Base-by-base conservation (phyloP, 345 rosid genomes). In the Diplotaxis tenuifolia region DNA sequence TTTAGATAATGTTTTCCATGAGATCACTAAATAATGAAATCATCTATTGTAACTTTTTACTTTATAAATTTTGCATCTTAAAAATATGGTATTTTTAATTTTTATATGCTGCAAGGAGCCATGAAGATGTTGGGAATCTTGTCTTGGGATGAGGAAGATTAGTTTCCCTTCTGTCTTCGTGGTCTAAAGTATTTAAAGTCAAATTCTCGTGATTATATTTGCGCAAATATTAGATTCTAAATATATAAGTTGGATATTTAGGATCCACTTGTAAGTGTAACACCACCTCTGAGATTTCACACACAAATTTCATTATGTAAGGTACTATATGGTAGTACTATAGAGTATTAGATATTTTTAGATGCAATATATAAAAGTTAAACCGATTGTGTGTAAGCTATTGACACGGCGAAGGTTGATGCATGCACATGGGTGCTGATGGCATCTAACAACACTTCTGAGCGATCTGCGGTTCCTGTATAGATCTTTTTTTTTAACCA, bases 401-500 rank as follows among this genome's bases (percentile, higher is more conserved):
- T 6, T 25, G 76, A 65, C 14, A 76, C 72, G 76, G 80, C 47
- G 71, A 76, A 70, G 47, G 61, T 57, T 57, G 56, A 71, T 64
- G 62, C 36, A 71, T 47, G 76, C 80, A 76, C 80, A 76, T 76
- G 80, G 80, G 57, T 54, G 23, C 40, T 53, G 34, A 68, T 54
- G 64, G 79, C 74, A 57, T 70, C 67, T 70, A 54, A 3, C 11
- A 22, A 56, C 67, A 65, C 19, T 71, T 58, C 80, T 71, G 71
- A 70, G 80, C 71, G 80, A 76, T 76, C 80, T 76, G 80, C 80
- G 71, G 45, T 54, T 57, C 50, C 60, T 64, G 75, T 76, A 65
- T 65, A 65, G 67, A 76, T 65, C 56, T 65, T 67, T 12, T 56
- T n/a, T 29, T 68, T 45, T 28, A 54, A 68, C 69, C 42, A 67